phyloP scores from a whole-genome alignment of 108 stramenopile genomes.

The Stephanodiscus triporus region DNA sequence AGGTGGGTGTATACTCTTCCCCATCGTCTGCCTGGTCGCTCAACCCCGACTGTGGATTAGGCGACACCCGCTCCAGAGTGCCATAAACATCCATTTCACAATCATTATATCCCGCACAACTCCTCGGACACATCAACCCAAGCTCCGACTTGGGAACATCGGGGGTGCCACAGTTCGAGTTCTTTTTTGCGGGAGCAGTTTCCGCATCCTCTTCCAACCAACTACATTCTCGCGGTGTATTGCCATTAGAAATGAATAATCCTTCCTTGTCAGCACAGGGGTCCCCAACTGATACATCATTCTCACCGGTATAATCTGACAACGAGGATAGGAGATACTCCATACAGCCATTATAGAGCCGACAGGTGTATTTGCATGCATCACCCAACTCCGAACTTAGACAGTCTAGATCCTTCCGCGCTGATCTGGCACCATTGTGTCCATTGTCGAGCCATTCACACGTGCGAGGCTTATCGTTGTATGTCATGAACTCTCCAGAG shows the following conservation, averaged over 20 bases:
- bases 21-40: neutral
- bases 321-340: conserved; percentile 28
- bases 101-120: conserved; percentile 45
- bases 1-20: neutral
- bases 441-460: conserved; percentile 49
- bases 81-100: neutral
- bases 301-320: conserved; percentile 5
- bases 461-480: conserved; percentile 41
- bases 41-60: neutral
- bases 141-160: conserved; percentile 27
- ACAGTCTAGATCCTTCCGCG: conserved; percentile 47
- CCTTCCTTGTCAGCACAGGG: conserved; percentile 39
- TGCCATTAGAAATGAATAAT: conserved; percentile 28
- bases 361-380: conserved; percentile 44
- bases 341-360: conserved; percentile 49
- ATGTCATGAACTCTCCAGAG: conserved; percentile 26
- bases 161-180: conserved; percentile 43
- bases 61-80: conserved; percentile 2
- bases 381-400: conserved; percentile 28
- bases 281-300: conserved; percentile 35
- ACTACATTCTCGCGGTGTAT: conserved; percentile 31
- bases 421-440: conserved; percentile 45
- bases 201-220: conserved; percentile 43
- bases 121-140: conserved; percentile 43
- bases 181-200: conserved; percentile 45